phyloP scores from a whole-genome alignment of 352 stramenopile species.

The Pythium scleroteichum region DNA sequence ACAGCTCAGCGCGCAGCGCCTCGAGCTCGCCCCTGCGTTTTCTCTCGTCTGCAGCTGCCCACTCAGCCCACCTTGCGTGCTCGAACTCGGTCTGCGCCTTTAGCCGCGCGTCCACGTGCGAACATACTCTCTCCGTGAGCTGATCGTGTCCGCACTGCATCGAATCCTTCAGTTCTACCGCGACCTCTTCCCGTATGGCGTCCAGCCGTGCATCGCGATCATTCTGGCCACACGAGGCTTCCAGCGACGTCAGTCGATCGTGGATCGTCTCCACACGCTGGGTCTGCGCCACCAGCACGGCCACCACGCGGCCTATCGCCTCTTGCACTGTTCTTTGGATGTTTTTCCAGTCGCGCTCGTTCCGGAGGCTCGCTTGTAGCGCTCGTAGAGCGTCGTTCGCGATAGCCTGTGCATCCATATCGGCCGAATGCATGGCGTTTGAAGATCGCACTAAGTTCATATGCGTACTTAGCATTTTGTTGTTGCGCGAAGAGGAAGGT shows the following conservation, averaged over 20 bases:
- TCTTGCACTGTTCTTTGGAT: conserved; percentile 51
- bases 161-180: background rate
- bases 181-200: background rate
- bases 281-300: conserved; percentile 41
- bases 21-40: background rate
- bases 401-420: background rate
- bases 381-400: conserved; percentile 10
- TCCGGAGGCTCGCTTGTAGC: conserved; percentile 31
- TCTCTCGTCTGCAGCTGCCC: background rate
- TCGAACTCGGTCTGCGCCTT: conserved; percentile 4
- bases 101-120: conserved; percentile 16
- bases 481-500: conserved; percentile 27
- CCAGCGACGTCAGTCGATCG: conserved; percentile 22
- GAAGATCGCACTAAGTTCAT: conserved; percentile 25
- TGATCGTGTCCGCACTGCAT: background rate
- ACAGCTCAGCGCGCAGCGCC: background rate
- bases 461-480: conserved; percentile 12
- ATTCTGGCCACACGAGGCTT: background rate
- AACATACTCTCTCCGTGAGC: conserved; percentile 10
- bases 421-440: background rate
- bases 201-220: background rate
- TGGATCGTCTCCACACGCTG: conserved; percentile 24
- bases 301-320: conserved; percentile 41
- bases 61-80: background rate
- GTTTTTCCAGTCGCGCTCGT: conserved; percentile 63